A percentile compares a stretch with the other conserved stretches of the same genome.
These are phyloP conservation scores for Cronartium ribicola DNA, from an alignment of 1,284 basidiomycete species.

Conservation along the genomic window DNA sequence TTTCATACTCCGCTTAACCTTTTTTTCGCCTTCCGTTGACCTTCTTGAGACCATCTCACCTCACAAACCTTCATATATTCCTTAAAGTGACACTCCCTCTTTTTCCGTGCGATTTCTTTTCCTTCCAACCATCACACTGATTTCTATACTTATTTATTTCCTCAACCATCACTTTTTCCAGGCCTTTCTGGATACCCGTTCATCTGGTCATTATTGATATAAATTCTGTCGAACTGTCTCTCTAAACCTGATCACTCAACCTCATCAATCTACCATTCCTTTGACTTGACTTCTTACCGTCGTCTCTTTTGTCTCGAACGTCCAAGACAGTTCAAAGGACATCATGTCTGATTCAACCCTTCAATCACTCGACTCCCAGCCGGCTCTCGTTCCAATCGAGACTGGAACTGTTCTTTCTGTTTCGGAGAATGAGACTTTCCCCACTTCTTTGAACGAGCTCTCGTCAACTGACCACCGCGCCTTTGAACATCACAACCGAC, in stretches of 20 bases:
- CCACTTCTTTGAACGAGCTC: not conserved
- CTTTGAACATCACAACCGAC: constrained; percentile 28
- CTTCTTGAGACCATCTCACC: not conserved
- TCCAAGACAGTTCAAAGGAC: not conserved
- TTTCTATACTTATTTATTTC: constrained; percentile 11
- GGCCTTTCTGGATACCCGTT: constrained; percentile 6
- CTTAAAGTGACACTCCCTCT: not conserved
- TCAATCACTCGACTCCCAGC: constrained; percentile 5
- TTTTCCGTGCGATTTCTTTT: not conserved
- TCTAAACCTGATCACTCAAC: constrained; percentile 7
- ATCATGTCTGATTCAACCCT: not conserved
- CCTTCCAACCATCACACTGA: not conserved
- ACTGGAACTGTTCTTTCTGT: not conserved
- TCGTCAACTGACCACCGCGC: constrained; percentile 4
- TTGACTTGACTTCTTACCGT: constrained; percentile 8
- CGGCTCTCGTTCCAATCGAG: not conserved
- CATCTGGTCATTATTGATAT: constrained; percentile 14
- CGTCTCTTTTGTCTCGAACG: not conserved
- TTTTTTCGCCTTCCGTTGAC: not conserved
- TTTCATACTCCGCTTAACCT: not conserved
- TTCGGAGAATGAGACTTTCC: constrained; percentile 8
- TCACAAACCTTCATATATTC: constrained; percentile 3
- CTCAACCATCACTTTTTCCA: not conserved
- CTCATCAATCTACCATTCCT: constrained; percentile 9
- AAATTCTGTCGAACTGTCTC: constrained; percentile 10